Evolutionary conservation across 169 alveolate species (phyloP).

Genomic region (Pseudocohnilembus persalinus): DNA sequence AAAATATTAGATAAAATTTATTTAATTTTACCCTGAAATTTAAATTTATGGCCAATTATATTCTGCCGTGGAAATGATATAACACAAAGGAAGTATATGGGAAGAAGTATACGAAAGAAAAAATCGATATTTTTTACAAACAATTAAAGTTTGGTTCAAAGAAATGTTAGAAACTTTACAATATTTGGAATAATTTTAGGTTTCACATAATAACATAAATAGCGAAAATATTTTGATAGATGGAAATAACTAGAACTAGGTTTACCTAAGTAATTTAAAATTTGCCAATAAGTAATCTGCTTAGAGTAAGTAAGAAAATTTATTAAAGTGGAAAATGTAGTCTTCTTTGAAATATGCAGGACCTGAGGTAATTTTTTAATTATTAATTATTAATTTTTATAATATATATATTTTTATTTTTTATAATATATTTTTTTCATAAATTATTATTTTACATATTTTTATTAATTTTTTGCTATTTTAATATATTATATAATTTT

Average conservation of each 20-base stretch:
- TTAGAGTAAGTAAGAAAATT: background rate
- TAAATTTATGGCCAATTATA: background rate
- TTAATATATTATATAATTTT: no score
- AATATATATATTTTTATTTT: no score
- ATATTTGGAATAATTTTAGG: no score
- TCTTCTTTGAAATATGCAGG: background rate
- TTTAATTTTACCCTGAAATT: background rate
- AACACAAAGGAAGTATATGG: background rate
- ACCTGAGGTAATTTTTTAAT: background rate
- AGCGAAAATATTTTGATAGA: background rate
- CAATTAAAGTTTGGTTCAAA: background rate
- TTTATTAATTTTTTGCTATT: no score
- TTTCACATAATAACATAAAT: background rate
- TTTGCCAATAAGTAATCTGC: background rate
- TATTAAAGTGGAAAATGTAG: background rate
- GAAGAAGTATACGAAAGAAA: background rate
- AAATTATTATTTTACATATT: no score
- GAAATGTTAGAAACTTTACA: background rate
- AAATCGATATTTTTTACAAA: no score
- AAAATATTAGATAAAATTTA: background rate
- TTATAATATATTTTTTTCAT: no score
- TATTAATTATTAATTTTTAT: no score
- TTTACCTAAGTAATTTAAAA: no score
- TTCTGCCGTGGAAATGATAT: background rate
- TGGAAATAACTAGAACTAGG: background rate